Evolutionary conservation across 768 basidiomycete species (phyloP), one percentile per base, ranked within the genome.

Genomic region (Tricholoma sp.): DNA sequence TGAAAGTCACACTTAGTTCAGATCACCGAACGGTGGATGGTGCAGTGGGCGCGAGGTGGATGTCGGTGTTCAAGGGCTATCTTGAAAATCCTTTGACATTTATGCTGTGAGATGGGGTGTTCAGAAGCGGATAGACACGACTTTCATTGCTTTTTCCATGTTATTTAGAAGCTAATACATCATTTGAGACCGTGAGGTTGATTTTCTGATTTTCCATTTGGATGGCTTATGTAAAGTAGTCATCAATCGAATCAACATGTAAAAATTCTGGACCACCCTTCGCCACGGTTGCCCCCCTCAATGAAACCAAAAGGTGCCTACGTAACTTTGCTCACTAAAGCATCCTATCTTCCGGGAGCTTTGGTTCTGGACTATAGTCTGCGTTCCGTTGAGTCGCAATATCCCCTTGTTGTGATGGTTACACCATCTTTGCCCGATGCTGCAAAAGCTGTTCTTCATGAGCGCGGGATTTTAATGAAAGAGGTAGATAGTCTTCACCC

Each of bases 11-110:
- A 4, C 76, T 99, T 66, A 94, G 91, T 74, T 86, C 88, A 37
- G 97, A 99, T 70, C 97, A 99, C 77, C 80, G 97, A 66, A 90
- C 87, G 35, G 95, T 98, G 11, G 97, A 99, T 72, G 97, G 97
- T 46, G 97, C 97, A 50, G 84, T 98, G 55, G 94, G 88, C 55
- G 94, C 97, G 21, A 83, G 84, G 70, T 99, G 94, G 94, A 65
- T 98, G 78, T 69, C 85, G 56, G 91, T 93, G 37, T 96, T 98
- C 82, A 96, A 92, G 74, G 89, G 91, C 39, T 97, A 94, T 75
- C 79, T 98, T 65, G 96, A 98, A 78, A 96, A 98, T 71, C 95
- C 95, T 47, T 73, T 97, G 68, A 95, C 94, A 18, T 94, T 98
- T 69, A 96, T 97, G 94, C 83, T 98, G 57, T 97, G 72, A 85